These are phyloP conservation scores for Croton setiger DNA, from an alignment of 441 rosid species.

Conservation along the genomic window DNA sequence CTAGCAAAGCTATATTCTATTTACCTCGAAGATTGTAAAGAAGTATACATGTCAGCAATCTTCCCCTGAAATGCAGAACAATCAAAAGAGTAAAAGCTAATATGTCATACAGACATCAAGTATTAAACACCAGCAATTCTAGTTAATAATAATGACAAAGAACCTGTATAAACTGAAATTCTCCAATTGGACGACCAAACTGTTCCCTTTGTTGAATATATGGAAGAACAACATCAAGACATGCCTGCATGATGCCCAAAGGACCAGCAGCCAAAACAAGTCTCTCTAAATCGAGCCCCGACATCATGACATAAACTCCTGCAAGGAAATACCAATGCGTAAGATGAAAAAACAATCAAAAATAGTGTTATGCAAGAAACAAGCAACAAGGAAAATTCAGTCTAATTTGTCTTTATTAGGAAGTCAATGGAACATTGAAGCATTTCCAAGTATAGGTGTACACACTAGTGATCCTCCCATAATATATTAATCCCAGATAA, in stretches of 20 bases:
- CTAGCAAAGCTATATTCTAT: too few relatives aligned
- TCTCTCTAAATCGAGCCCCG: constrained; percentile 93
- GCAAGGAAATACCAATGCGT: constrained; percentile 24
- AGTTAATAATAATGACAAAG: constrained; percentile 16
- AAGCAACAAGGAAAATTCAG: background rate
- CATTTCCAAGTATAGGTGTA: background rate
- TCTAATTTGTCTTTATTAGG: background rate
- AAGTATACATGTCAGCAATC: constrained; percentile 91
- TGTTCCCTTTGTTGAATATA: constrained; percentile 78
- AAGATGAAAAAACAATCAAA: background rate
- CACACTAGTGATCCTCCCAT: background rate
- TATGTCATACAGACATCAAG: constrained; percentile 13
- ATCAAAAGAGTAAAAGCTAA: constrained; percentile 11
- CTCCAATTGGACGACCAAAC: constrained; percentile 90
- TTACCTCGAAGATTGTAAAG: constrained; percentile 92
- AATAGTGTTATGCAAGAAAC: constrained; percentile 14
- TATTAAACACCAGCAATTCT: background rate
- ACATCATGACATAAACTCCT: constrained; percentile 98
- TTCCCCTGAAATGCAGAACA: constrained; percentile 65
- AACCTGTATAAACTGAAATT: constrained; percentile 85
- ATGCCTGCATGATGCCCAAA: constrained; percentile 92
- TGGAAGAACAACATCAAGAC: constrained; percentile 92
- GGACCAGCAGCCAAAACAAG: constrained; percentile 95
- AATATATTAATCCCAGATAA: background rate
- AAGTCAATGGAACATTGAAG: background rate